phyloP scores from a whole-genome alignment of 176 grass and related monocot species.

The Puya raimondii region DNA sequence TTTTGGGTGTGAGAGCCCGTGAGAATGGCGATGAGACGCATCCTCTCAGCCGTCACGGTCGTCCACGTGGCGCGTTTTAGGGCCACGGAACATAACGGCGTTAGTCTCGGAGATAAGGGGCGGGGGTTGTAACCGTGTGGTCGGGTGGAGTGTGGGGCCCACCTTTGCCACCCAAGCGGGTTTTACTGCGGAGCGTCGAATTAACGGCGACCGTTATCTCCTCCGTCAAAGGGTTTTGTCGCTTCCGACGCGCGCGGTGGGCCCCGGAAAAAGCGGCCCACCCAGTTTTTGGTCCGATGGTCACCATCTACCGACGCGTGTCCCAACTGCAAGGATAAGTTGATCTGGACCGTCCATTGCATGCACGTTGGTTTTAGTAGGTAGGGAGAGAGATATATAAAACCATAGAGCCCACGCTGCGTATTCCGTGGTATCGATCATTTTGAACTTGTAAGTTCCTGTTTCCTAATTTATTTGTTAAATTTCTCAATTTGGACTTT shows the following conservation, averaged over 20 bases:
- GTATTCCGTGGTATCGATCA: too few species aligned
- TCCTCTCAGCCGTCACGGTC: neutral
- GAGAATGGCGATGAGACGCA: neutral
- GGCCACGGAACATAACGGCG: neutral
- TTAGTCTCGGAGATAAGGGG: conserved; percentile 1
- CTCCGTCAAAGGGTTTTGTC: neutral
- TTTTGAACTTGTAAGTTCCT: too few species aligned
- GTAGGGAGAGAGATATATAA: too few species aligned
- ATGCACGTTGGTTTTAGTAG: too few species aligned
- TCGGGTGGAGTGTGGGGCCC: neutral
- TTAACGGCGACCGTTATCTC: neutral
- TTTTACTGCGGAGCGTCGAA: neutral
- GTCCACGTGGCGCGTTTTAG: neutral
- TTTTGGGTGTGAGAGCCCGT: neutral
- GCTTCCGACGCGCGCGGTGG: neutral
- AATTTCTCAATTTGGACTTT: too few species aligned
- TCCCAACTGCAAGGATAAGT: neutral
- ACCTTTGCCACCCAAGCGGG: neutral
- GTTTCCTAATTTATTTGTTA: too few species aligned
- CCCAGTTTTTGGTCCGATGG: neutral
- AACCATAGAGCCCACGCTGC: too few species aligned
- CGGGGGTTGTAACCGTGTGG: neutral
- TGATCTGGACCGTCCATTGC: neutral
- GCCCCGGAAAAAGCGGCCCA: neutral
- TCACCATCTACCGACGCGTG: neutral